Evolutionary conservation across 1,284 basidiomycete genomes (phyloP).

Genomic region (Ustilago curta): DNA sequence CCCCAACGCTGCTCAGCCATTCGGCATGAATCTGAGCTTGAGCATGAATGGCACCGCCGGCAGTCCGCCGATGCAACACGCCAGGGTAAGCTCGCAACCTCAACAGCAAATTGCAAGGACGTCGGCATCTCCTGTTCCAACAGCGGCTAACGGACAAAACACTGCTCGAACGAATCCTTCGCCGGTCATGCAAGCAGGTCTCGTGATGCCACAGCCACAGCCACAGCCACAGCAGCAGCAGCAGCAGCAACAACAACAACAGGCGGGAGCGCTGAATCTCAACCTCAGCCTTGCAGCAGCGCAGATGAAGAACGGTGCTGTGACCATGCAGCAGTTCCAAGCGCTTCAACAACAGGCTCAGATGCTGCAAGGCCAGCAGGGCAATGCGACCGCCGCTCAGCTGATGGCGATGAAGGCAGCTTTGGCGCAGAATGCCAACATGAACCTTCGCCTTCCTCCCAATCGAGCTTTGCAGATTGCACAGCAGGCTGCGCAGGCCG

Average conservation of each 20-base stretch:
- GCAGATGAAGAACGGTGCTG: slow-evolving; percentile 44
- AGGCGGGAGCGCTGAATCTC: slow-evolving; percentile 28
- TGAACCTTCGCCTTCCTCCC: slow-evolving; percentile 55
- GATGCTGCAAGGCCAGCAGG: slow-evolving; percentile 38
- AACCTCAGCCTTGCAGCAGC: slow-evolving; percentile 43
- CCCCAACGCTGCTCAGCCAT: slow-evolving; percentile 38
- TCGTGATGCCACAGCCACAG: slow-evolving; percentile 38
- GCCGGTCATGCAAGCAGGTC: slow-evolving; percentile 49
- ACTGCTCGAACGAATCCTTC: slow-evolving; percentile 42
- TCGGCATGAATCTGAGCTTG: slow-evolving; percentile 45
- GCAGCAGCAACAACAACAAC: slow-evolving; percentile 17
- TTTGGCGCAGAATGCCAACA: slow-evolving; percentile 50
- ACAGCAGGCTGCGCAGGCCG: slow-evolving; percentile 53
- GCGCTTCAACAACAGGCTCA: slow-evolving; percentile 50
- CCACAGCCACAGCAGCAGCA: slow-evolving; percentile 23
- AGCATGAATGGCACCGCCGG: slow-evolving; percentile 46
- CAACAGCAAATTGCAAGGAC: slow-evolving; percentile 45
- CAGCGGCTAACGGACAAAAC: slow-evolving; percentile 48
- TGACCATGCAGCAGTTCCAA: slow-evolving; percentile 37
- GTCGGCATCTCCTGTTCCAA: slow-evolving; percentile 42
- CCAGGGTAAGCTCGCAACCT: slow-evolving; percentile 53
- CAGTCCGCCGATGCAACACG: slow-evolving; percentile 51
- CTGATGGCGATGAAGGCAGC: slow-evolving; percentile 61
- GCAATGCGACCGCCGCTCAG: slow-evolving; percentile 46
- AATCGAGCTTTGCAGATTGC: slow-evolving; percentile 56